These are phyloP conservation scores for Cantharellus cinnabarinus DNA, from an alignment of 768 basidiomycete genomes.

Conservation along the genomic window DNA sequence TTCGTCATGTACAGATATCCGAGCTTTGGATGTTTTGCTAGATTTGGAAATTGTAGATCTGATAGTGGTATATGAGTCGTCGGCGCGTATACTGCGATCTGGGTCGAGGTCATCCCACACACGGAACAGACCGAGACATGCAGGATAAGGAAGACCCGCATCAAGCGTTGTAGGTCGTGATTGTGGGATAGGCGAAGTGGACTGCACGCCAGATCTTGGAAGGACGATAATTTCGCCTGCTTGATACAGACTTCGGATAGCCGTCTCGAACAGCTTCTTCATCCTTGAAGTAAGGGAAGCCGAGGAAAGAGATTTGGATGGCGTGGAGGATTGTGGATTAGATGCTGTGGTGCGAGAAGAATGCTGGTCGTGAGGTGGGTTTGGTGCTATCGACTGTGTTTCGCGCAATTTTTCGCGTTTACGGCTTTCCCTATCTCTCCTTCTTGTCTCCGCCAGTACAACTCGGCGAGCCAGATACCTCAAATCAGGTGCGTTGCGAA, in stretches of 20 bases:
- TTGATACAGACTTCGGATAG: slow-evolving; percentile 38
- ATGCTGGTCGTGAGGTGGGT: not conserved
- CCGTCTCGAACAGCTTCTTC: slow-evolving; percentile 49
- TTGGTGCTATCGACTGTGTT: not conserved
- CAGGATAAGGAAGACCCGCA: slow-evolving; percentile 11
- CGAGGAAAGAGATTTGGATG: not conserved
- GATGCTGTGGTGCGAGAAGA: not conserved
- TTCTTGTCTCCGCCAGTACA: not conserved
- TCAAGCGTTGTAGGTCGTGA: slow-evolving; percentile 14
- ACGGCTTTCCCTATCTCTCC: not conserved
- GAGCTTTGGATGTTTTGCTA: not conserved
- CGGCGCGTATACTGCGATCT: not conserved
- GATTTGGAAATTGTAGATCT: not conserved
- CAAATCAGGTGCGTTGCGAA: not conserved
- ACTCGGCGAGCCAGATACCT: not conserved
- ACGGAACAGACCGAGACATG: not conserved
- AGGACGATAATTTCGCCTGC: slow-evolving; percentile 61
- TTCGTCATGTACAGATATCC: not conserved
- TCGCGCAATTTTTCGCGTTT: not conserved
- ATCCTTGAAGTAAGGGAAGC: slow-evolving; percentile 20
- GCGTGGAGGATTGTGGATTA: not conserved
- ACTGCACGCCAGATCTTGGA: slow-evolving; percentile 32
- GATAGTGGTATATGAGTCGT: not conserved
- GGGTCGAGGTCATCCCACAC: not conserved
- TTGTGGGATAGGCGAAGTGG: slow-evolving; percentile 8